phyloP scores from a whole-genome alignment of 2,329 filamentous ascomycete species.

The Phoma sp. region DNA sequence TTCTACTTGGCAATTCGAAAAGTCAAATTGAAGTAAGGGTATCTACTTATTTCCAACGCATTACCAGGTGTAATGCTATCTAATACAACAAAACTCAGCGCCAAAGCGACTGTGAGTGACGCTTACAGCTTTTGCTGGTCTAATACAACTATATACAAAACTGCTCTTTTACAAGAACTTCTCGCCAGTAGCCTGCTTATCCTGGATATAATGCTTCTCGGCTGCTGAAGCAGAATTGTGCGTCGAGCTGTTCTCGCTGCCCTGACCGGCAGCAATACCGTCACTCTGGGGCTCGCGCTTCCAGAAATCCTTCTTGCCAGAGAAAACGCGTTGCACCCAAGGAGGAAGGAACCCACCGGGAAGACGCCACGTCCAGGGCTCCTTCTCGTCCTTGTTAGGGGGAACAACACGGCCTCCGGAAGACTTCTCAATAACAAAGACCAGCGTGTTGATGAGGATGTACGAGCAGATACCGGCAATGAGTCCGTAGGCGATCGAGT shows the following conservation, averaged over 20 bases:
- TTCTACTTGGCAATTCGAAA: neutral
- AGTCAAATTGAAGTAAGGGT: slow-evolving; percentile 17
- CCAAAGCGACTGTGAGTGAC: slow-evolving; percentile 11
- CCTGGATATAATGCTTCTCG: slow-evolving; percentile 32
- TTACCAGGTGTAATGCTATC: slow-evolving; percentile 13
- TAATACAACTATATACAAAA: neutral
- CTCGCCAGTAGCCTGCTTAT: slow-evolving; percentile 32
- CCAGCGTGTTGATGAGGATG: slow-evolving; percentile 72
- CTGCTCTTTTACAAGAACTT: slow-evolving; percentile 3
- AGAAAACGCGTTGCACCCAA: slow-evolving; percentile 69
- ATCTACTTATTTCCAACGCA: slow-evolving; percentile 8
- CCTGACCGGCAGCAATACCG: slow-evolving; percentile 32
- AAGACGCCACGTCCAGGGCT: slow-evolving; percentile 79
- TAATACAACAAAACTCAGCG: slow-evolving; percentile 7
- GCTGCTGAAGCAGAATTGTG: slow-evolving; percentile 13
- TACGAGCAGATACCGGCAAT: slow-evolving; percentile 82
- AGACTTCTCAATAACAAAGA: slow-evolving; percentile 70
- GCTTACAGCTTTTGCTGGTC: slow-evolving; percentile 11
- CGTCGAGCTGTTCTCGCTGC: slow-evolving; percentile 35
- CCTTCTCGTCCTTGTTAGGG: slow-evolving; percentile 75
- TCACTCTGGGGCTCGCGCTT: slow-evolving; percentile 33
- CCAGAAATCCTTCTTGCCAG: slow-evolving; percentile 79
- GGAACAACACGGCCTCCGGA: slow-evolving; percentile 75
- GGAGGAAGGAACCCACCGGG: slow-evolving; percentile 76
- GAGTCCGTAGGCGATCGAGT: slow-evolving; percentile 84